Conservation (phyloP, 2,329 filamentous ascomycete species). For the Colletotrichum camelliae region DNA sequence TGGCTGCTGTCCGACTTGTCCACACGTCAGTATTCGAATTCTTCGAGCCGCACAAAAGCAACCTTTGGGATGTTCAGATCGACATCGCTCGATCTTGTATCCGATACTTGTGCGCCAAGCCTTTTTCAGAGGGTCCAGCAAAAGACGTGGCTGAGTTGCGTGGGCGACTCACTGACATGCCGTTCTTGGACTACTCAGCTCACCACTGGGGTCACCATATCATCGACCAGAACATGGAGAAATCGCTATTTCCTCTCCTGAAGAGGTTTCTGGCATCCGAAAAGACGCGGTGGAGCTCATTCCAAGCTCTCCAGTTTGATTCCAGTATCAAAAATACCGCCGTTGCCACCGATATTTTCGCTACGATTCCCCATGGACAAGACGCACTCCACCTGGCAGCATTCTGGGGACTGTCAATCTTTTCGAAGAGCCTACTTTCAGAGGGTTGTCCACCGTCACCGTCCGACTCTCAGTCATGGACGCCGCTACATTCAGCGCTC, state of each 20-base stretch:
- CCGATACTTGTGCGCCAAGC: background rate
- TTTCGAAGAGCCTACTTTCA: background rate
- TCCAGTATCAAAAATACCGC: background rate
- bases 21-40: background rate
- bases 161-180: background rate
- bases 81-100: background rate
- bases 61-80: background rate
- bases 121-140: background rate
- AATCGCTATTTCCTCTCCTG: background rate
- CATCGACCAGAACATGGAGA: background rate
- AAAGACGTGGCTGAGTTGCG: background rate
- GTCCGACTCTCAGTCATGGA: background rate
- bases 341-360: background rate
- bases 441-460: background rate
- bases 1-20: background rate
- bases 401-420: background rate
- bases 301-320: background rate
- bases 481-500: background rate
- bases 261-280: background rate
- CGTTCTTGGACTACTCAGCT: background rate
- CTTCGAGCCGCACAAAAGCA: background rate
- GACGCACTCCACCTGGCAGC: background rate
- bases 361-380: background rate
- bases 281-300: background rate
- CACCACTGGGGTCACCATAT: background rate